A percentile compares a stretch with the other conserved stretches of the same genome.
phyloP scores from a whole-genome alignment of 352 stramenopile species.

The Globisporangium barbulae region DNA sequence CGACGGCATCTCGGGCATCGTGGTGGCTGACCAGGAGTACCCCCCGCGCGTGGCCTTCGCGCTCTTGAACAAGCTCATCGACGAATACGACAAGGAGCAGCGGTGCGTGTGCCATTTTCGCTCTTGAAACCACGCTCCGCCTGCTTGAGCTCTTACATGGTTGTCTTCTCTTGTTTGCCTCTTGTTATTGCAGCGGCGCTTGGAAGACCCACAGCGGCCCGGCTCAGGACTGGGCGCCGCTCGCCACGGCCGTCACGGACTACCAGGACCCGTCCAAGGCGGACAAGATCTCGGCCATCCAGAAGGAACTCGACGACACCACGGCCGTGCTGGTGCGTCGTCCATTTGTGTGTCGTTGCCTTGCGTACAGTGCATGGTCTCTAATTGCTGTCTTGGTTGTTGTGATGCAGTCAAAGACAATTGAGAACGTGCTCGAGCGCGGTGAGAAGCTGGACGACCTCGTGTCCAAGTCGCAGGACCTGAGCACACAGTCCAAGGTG shows the following conservation, averaged over 20 bases:
- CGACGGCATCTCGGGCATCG: constrained; percentile 94
- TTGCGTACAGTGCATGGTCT: no score
- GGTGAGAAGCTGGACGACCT: constrained; percentile 99
- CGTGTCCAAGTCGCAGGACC: constrained; percentile 97
- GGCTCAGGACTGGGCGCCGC: constrained; percentile 87
- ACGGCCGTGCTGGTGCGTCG: constrained; percentile 93
- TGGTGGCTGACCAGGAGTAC: constrained; percentile 98
- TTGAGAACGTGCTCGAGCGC: constrained; percentile 98
- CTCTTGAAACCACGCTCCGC: constrained; percentile 12
- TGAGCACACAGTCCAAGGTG: constrained; percentile 98
- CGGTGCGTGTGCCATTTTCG: constrained; percentile 19
- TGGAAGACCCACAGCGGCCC: constrained; percentile 60
- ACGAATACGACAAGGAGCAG: constrained; percentile 92
- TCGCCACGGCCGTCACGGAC: constrained; percentile 93
- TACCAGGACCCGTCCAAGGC: constrained; percentile 98
- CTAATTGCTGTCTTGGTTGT: neutral
- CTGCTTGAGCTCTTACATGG: constrained; percentile 7
- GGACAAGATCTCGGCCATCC: constrained; percentile 99
- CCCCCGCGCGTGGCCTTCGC: constrained; percentile 97
- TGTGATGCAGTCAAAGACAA: constrained; percentile 93
- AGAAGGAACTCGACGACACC: constrained; percentile 99
- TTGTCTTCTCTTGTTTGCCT: constrained; percentile 30
- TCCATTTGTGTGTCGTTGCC: no score
- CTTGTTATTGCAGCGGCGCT: constrained; percentile 23
- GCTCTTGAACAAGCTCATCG: constrained; percentile 94